These are phyloP conservation scores for Gossypium ekmanianum DNA, from an alignment of 345 rosid species.

Conservation along the genomic window DNA sequence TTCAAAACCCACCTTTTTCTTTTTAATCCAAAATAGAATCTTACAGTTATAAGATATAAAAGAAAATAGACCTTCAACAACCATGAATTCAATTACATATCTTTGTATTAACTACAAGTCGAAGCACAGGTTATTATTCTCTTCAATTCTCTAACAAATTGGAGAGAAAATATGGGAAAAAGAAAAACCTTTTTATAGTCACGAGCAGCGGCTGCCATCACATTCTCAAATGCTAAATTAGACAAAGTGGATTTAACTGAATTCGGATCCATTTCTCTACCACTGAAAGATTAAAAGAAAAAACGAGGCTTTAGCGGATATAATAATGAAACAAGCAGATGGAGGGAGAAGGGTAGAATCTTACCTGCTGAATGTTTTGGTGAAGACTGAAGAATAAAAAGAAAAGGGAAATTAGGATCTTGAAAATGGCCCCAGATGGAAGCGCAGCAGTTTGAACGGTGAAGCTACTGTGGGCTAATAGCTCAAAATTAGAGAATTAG, in stretches of 20 bases:
- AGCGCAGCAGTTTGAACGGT: too few relatives aligned
- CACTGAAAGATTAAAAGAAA: background rate
- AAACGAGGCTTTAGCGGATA: too few relatives aligned
- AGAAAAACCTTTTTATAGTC: conserved; percentile 66
- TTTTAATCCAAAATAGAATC: background rate
- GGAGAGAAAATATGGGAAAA: background rate
- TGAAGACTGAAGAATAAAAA: too few relatives aligned
- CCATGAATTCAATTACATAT: background rate
- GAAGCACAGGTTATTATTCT: background rate
- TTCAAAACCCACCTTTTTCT: background rate
- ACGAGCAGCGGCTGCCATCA: conserved; percentile 95
- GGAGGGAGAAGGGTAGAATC: too few relatives aligned
- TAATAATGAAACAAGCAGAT: too few relatives aligned
- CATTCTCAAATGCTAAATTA: conserved; percentile 86
- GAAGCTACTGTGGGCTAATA: too few relatives aligned
- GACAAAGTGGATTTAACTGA: conserved; percentile 82
- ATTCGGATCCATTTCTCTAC: conserved; percentile 69
- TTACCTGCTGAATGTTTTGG: too few relatives aligned
- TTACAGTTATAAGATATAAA: background rate
- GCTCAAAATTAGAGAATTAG: too few relatives aligned
- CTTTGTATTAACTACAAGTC: background rate
- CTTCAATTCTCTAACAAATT: background rate
- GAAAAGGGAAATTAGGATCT: too few relatives aligned
- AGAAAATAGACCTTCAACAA: too few relatives aligned
- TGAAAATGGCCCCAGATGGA: too few relatives aligned